Base-by-base conservation (phyloP, 345 rosid genomes). In the Corchorus capsularis region DNA sequence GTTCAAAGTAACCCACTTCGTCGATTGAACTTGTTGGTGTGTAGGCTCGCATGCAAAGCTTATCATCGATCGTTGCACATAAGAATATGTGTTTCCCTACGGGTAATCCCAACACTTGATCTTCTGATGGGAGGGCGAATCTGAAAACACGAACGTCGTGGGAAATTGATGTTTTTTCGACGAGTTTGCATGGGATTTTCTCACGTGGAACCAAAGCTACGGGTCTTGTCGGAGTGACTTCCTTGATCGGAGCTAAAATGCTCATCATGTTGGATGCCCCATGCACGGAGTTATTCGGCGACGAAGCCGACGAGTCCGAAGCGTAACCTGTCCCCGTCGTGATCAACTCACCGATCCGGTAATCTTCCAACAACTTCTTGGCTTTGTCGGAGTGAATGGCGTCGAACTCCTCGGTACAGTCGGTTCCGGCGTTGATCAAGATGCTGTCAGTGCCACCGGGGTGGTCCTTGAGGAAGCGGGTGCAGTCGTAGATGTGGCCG, bases 381-480 rank as follows among this genome's bases (percentile, higher is more conserved):
- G 97, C 99, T 79, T 92, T 93, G 55, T 89, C 95, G 0, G 99
- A 96, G 76, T 96, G 99, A 69, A 96, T 93, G 0, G 98, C 99
- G 4, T 92, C 97, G 19, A 96, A 96, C 77, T 96, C 99, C 79
- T 96, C 99, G 3, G 97, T 91, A 82, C 98, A 92, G 74, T 96
- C 98, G 0, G 94, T 89, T 1, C 99, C 99, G 0, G 96, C 94
- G 47, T 93, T 93, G 79, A 96, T 92, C 45, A 96, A 78, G 69
- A 96, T 96, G 5, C 98, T 92, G 47, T 92, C 97, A 0, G 90
- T 1, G 41, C 99, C 99, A 0, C 99, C 99, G 0, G 97, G 99
- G 20, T 96, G 99, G 63, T 93, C 96, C 73, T 91, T 89, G 32
- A 93, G 87, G 89, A 96, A 96, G 39, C 87, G 84, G 60, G 99